A percentile compares a stretch with the other conserved stretches of the same genome.
phyloP scores from a whole-genome alignment of 2,329 filamentous ascomycete genomes.

The Pseudogymnoascus pannorum region DNA sequence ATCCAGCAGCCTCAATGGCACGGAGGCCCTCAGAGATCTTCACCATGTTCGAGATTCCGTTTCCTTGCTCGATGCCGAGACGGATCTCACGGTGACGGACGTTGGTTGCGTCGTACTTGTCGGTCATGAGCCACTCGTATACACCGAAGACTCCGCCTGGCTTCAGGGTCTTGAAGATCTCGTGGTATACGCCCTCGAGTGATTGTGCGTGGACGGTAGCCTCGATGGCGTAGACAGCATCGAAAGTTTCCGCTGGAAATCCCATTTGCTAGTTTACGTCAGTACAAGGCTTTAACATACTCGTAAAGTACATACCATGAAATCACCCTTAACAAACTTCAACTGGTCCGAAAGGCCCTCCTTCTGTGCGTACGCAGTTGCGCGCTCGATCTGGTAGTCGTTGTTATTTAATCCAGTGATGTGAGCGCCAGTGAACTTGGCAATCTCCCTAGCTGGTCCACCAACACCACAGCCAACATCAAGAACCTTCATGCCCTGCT shows the following conservation, averaged over 20 bases:
- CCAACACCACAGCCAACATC: conserved; percentile 97
- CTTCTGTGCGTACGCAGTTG: conserved; percentile 74
- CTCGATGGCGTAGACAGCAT: conserved; percentile 95
- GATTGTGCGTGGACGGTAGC: conserved; percentile 91
- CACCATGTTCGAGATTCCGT: conserved; percentile 98
- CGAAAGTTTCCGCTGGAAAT: conserved; percentile 86
- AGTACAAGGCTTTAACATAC: not conserved
- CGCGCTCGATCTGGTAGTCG: conserved; percentile 96
- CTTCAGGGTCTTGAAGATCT: conserved; percentile 93
- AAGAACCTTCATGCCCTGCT: conserved; percentile 80
- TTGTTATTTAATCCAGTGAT: conserved; percentile 97
- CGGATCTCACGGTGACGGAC: conserved; percentile 81
- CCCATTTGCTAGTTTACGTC: conserved; percentile 66
- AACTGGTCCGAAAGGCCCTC: conserved; percentile 76
- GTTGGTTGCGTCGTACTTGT: conserved; percentile 86
- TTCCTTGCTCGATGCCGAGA: conserved; percentile 88
- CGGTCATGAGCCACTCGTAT: conserved; percentile 99
- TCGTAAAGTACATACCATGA: conserved; percentile 57
- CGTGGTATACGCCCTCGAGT: conserved; percentile 83
- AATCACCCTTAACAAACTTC: conserved; percentile 87
- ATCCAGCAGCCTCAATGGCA: conserved; percentile 82
- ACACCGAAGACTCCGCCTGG: conserved; percentile 93
- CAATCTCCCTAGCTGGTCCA: conserved; percentile 90
- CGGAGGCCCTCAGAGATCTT: conserved; percentile 70
- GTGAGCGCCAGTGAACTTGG: conserved; percentile 87